Evolutionary conservation across 1,284 basidiomycete species (phyloP).

Genomic region (Leucocoprinus gongylophorus): DNA sequence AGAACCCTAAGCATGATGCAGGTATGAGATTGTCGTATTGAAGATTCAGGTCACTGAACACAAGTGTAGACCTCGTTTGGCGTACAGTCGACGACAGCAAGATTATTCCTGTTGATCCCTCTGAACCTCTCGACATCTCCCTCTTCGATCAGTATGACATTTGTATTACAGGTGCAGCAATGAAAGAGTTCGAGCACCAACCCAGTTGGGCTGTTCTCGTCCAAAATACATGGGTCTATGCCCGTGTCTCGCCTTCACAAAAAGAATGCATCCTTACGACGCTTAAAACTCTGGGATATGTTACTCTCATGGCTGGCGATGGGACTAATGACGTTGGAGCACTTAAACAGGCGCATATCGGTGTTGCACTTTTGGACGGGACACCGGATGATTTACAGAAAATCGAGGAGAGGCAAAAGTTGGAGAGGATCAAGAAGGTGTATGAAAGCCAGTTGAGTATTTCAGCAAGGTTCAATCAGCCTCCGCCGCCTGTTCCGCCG

Average conservation of each 20-base stretch:
- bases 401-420: conserved; percentile 86
- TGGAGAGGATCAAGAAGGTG: conserved; percentile 89
- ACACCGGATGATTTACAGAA: conserved; percentile 86
- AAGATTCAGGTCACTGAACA: neutral
- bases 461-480: conserved; percentile 82
- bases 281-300: conserved; percentile 81
- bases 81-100: conserved; percentile 86
- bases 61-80: conserved; percentile 71
- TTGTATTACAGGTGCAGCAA: conserved; percentile 87
- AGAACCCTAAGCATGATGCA: conserved; percentile 63
- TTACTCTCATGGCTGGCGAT: conserved; percentile 94
- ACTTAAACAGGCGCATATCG: conserved; percentile 92
- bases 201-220: conserved; percentile 73
- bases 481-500: conserved; percentile 84
- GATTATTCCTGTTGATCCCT: conserved; percentile 76
- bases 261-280: conserved; percentile 91
- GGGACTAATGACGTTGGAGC: conserved; percentile 97
- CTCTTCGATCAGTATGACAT: conserved; percentile 87
- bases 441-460: conserved; percentile 92
- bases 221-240: conserved; percentile 94
- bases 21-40: conserved; percentile 39
- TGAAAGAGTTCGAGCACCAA: conserved; percentile 71
- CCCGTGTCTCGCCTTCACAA: conserved; percentile 90
- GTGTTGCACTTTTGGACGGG: conserved; percentile 88
- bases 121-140: conserved; percentile 65